Conservation (phyloP, 306 rosid species). For the Cucumis hystrix region DNA sequence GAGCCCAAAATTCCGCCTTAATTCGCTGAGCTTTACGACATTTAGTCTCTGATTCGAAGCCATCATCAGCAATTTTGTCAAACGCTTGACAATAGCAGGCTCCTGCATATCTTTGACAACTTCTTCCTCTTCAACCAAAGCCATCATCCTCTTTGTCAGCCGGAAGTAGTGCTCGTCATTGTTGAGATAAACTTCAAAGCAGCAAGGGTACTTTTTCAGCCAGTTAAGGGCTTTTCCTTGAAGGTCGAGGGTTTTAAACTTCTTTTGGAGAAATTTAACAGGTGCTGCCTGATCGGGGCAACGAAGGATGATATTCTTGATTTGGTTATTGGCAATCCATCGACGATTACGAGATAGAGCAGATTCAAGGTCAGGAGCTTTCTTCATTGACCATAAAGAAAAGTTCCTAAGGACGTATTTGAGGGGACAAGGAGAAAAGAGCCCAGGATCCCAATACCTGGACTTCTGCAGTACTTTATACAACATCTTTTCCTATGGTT, state of each 20-base stretch:
- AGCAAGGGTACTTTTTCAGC: conserved; percentile 71
- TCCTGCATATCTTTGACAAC: conserved; percentile 46
- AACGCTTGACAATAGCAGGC: conserved; percentile 23
- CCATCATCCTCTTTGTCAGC: conserved; percentile 57
- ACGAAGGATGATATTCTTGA: conserved; percentile 65
- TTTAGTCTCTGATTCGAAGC: conserved; percentile 39
- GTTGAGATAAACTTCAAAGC: conserved; percentile 41
- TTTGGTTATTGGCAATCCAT: conserved; percentile 76
- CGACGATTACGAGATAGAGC: conserved; percentile 70
- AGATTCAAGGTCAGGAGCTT: conserved; percentile 67
- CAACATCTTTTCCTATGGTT: not conserved
- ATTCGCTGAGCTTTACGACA: conserved; percentile 48
- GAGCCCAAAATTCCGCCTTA: conserved; percentile 58
- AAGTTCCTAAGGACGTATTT: conserved; percentile 21
- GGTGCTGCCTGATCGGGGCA: conserved; percentile 50
- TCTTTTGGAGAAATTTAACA: conserved; percentile 51
- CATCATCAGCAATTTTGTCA: conserved; percentile 65
- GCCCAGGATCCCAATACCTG: not conserved
- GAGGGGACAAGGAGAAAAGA: not conserved
- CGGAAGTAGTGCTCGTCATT: conserved; percentile 30
- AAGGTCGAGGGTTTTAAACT: conserved; percentile 74
- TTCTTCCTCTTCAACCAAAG: conserved; percentile 60
- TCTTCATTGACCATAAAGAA: conserved; percentile 79
- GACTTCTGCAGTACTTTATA: not conserved
- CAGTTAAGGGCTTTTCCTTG: conserved; percentile 81